Percentiles rank a stretch among this genome's conserved stretches.
phyloP scores from a whole-genome alignment of 2,329 filamentous ascomycete genomes.

The Aspergillus neoniger region DNA sequence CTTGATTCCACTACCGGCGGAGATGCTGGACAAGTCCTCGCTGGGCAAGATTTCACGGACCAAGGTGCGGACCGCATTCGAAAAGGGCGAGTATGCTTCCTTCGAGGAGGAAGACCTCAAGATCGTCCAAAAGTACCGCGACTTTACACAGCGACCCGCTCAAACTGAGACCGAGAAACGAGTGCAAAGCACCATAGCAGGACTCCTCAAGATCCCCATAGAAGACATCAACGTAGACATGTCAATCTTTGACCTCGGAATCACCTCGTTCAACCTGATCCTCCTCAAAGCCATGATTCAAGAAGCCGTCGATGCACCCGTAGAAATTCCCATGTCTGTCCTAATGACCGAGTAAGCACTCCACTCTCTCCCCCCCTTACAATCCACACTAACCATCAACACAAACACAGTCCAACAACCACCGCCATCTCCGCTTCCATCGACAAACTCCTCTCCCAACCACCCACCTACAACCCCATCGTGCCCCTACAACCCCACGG shows the following conservation, averaged over 20 bases:
- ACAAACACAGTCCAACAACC: background rate
- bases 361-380: too few relatives aligned
- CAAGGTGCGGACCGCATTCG: conserved; percentile 29
- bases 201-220: conserved; percentile 10
- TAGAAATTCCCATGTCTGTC: background rate
- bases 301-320: background rate
- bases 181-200: conserved; percentile 3
- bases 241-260: background rate
- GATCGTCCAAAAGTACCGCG: conserved; percentile 2
- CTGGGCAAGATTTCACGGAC: conserved; percentile 19
- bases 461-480: conserved; percentile 22
- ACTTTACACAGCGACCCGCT: background rate
- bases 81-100: conserved; percentile 31
- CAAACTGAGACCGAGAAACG: conserved; percentile 5
- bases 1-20: conserved; percentile 10
- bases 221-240: conserved; percentile 16
- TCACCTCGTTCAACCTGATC: conserved; percentile 1
- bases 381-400: too few relatives aligned
- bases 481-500: conserved; percentile 28
- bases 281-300: conserved; percentile 5
- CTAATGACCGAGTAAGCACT: background rate
- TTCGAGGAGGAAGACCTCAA: background rate
- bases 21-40: conserved; percentile 13
- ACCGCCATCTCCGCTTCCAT: background rate
- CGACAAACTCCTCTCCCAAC: background rate